These are phyloP conservation scores for Lecanosticta acicola DNA, from an alignment of 2,329 filamentous ascomycete species.

Conservation along the genomic window DNA sequence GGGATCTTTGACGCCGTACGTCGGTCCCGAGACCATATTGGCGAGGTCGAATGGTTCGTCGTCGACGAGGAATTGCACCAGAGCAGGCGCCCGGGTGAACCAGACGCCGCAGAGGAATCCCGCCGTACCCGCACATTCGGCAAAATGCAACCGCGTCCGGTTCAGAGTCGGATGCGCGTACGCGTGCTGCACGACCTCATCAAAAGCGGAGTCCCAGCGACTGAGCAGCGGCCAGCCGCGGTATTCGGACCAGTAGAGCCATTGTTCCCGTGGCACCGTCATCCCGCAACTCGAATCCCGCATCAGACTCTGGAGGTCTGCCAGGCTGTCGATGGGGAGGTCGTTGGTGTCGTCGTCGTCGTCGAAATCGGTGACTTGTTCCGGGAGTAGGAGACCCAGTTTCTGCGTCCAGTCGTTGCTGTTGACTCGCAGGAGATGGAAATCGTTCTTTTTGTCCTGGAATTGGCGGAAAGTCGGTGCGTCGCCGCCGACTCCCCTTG, in stretches of 20 bases:
- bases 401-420: conserved; percentile 14
- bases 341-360: conserved; percentile 2
- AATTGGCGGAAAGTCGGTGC: conserved; percentile 14
- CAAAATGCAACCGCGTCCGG: conserved; percentile 13
- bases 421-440: conserved; percentile 15
- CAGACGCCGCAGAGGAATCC: conserved; percentile 17
- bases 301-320: conserved; percentile 11
- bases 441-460: conserved; percentile 17
- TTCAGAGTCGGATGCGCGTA: conserved; percentile 13
- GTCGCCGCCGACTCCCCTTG: conserved; percentile 11
- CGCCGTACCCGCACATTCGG: conserved; percentile 12
- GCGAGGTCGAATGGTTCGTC: conserved; percentile 10
- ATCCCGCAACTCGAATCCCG: conserved; percentile 7
- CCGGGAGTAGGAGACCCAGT: conserved; percentile 13
- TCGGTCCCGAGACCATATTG: no score
- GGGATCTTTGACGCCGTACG: no score
- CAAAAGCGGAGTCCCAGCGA: conserved; percentile 12
- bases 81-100: conserved; percentile 13
- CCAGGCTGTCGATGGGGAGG: conserved; percentile 16
- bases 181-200: conserved; percentile 10
- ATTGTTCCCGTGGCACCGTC: conserved; percentile 10
- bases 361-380: conserved; percentile 9
- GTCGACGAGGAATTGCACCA: conserved; percentile 17
- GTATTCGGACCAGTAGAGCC: conserved; percentile 11
- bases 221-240: conserved; percentile 4